phyloP scores from a whole-genome alignment of 2,329 filamentous ascomycete species.

The Aspergillus ruber region DNA sequence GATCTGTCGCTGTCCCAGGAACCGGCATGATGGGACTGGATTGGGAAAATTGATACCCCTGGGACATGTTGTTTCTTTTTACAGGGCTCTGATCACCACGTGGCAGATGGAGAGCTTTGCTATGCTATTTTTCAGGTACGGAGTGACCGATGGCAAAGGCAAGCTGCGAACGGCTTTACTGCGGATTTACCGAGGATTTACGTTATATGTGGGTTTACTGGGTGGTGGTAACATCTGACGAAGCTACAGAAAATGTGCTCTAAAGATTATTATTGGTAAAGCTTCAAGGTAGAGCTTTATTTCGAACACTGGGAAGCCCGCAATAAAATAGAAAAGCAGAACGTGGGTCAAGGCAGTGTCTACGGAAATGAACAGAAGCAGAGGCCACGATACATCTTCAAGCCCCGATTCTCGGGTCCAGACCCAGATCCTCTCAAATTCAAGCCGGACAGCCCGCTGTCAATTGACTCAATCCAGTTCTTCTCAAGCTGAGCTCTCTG shows the following conservation, averaged over 20 bases:
- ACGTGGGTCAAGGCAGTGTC: neutral
- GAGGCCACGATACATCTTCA: neutral
- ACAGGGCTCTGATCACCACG: too few species aligned
- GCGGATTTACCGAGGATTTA: too few species aligned
- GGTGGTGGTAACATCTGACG: neutral
- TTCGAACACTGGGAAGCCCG: too few species aligned
- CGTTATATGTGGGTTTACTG: neutral
- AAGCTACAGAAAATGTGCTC: too few species aligned
- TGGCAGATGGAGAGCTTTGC: too few species aligned
- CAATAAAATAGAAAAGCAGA: neutral
- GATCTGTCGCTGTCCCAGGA: neutral
- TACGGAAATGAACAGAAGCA: neutral
- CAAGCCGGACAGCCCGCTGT: neutral
- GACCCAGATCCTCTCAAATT: neutral
- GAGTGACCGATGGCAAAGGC: too few species aligned
- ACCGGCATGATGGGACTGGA: neutral
- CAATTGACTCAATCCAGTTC: neutral
- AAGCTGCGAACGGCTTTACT: too few species aligned
- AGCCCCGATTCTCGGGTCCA: neutral
- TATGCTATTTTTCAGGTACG: too few species aligned
- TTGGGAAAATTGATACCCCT: too few species aligned
- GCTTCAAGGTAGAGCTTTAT: too few species aligned
- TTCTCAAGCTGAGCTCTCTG: neutral
- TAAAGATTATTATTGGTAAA: too few species aligned
- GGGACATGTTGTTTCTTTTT: too few species aligned